phyloP scores from a whole-genome alignment of 352 stramenopile species.

The Globisporangium megalacanthum region DNA sequence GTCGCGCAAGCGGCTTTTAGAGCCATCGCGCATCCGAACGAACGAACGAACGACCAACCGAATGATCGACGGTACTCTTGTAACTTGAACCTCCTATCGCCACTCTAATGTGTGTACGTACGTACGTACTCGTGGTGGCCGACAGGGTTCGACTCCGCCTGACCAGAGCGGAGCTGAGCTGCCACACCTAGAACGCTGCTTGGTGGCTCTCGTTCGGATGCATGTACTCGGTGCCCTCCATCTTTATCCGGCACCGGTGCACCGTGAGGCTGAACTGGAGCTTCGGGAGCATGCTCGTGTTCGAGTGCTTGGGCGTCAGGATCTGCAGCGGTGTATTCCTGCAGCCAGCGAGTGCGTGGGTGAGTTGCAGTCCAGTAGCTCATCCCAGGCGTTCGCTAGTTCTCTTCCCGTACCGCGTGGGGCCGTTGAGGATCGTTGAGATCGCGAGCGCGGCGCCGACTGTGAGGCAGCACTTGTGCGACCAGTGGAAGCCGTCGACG shows the following conservation, averaged over 20 bases:
- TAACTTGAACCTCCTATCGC: slow-evolving; percentile 11
- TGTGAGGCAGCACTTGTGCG: slow-evolving; percentile 82
- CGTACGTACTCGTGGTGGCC: no score
- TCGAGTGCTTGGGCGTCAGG: slow-evolving; percentile 40
- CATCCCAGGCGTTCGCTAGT: no score
- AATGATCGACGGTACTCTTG: not conserved
- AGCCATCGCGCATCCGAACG: not conserved
- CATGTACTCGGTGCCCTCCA: slow-evolving; percentile 66
- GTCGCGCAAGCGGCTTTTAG: slow-evolving; percentile 13
- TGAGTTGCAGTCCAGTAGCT: slow-evolving; percentile 10
- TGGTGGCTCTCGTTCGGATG: slow-evolving; percentile 28
- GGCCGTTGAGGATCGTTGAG: slow-evolving; percentile 75
- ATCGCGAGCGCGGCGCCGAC: slow-evolving; percentile 74
- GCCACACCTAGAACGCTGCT: not conserved
- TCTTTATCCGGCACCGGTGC: slow-evolving; percentile 76
- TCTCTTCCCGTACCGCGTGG: slow-evolving; percentile 17
- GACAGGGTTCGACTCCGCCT: not conserved
- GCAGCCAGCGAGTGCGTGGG: not conserved
- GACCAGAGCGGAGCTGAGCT: not conserved
- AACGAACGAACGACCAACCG: not conserved
- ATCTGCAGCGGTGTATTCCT: slow-evolving; percentile 23
- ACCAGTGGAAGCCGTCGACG: slow-evolving; percentile 82
- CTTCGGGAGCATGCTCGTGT: slow-evolving; percentile 58
- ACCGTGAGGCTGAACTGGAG: slow-evolving; percentile 78
- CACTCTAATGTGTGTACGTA: no score